A percentile compares a stretch with the other conserved stretches of the same genome.
phyloP scores from a whole-genome alignment of 2,329 filamentous ascomycete genomes.

The Aspergillus floridensis region DNA sequence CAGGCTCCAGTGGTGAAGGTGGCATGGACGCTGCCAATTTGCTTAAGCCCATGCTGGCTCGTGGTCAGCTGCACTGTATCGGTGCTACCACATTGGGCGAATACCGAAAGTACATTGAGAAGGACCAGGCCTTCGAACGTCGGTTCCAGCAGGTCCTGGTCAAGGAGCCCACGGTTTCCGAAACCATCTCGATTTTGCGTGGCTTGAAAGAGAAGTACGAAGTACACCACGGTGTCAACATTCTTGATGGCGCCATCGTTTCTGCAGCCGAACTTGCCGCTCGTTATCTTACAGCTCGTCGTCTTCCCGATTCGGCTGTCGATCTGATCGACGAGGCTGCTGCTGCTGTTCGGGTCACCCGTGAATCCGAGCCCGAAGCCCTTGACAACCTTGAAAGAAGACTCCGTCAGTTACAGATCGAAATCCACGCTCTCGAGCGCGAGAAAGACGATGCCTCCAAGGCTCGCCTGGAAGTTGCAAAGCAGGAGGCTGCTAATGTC shows the following conservation, averaged over 20 bases:
- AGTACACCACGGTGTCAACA: slow-evolving; percentile 95
- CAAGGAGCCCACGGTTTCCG: slow-evolving; percentile 83
- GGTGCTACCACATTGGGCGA: slow-evolving; percentile 93
- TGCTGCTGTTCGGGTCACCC: slow-evolving; percentile 89
- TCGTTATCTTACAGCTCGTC: slow-evolving; percentile 84
- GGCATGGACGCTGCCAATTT: slow-evolving; percentile 99
- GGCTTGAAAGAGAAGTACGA: slow-evolving; percentile 98
- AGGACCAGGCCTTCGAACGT: slow-evolving; percentile 95
- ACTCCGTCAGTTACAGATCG: slow-evolving; percentile 87
- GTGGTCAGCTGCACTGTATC: slow-evolving; percentile 95
- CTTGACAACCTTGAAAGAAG: slow-evolving; percentile 92
- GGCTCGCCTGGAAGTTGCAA: slow-evolving; percentile 74
- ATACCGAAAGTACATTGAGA: slow-evolving; percentile 98
- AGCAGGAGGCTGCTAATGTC: slow-evolving; percentile 88
- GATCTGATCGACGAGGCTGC: slow-evolving; percentile 96
- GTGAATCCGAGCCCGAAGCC: slow-evolving; percentile 93
- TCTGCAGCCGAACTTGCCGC: slow-evolving; percentile 87
- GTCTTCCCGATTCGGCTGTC: slow-evolving; percentile 93
- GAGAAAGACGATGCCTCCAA: slow-evolving; percentile 95
- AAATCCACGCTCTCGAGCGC: slow-evolving; percentile 90
- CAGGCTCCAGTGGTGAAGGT: slow-evolving; percentile 88
- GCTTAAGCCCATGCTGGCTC: slow-evolving; percentile 95
- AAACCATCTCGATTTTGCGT: slow-evolving; percentile 97
- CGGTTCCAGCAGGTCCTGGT: slow-evolving; percentile 98
- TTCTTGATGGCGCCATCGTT: slow-evolving; percentile 90